phyloP scores from a whole-genome alignment of 805 yeast species.

The Cyberlindnera subsufficiens region DNA sequence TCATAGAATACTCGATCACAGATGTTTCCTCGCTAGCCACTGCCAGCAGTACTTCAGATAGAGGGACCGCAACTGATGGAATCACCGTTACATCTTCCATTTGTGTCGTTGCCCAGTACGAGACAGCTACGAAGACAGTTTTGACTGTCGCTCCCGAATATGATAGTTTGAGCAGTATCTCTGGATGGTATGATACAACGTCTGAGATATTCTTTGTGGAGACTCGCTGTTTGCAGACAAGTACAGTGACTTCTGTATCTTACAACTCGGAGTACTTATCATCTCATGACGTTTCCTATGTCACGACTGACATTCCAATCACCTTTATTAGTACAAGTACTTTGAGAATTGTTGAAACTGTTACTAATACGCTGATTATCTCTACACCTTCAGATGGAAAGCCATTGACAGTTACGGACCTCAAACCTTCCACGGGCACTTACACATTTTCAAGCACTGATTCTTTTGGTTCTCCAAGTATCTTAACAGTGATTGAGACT shows the following conservation, averaged over 20 bases:
- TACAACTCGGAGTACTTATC: conserved; percentile 16
- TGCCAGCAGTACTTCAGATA: background rate
- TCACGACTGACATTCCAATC: conserved; percentile 16
- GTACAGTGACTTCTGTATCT: conserved; percentile 14
- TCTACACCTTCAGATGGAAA: conserved; percentile 6
- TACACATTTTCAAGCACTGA: conserved; percentile 6
- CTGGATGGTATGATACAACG: conserved; percentile 18
- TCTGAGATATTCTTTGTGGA: conserved; percentile 13
- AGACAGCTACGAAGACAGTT: conserved; percentile 17
- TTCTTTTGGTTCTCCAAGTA: conserved; percentile 3
- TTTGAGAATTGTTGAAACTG: conserved; percentile 14
- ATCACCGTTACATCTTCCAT: conserved; percentile 13
- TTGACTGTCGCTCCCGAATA: conserved; percentile 20
- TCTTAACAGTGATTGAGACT: conserved; percentile 3
- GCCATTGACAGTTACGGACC: conserved; percentile 2
- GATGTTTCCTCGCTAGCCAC: background rate
- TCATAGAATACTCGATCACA: background rate
- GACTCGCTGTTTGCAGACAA: conserved; percentile 18
- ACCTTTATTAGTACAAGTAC: conserved; percentile 21
- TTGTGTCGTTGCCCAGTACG: conserved; percentile 20
- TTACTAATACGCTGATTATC: conserved; percentile 16
- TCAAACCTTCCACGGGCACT: conserved; percentile 1
- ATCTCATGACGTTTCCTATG: conserved; percentile 16
- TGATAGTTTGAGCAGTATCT: conserved; percentile 13
- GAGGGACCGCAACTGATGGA: background rate